Evolutionary conservation across 2,329 filamentous ascomycete genomes (phyloP), one percentile per base, ranked within the genome.

Genomic region (Purpureocillium lavendulum): DNA sequence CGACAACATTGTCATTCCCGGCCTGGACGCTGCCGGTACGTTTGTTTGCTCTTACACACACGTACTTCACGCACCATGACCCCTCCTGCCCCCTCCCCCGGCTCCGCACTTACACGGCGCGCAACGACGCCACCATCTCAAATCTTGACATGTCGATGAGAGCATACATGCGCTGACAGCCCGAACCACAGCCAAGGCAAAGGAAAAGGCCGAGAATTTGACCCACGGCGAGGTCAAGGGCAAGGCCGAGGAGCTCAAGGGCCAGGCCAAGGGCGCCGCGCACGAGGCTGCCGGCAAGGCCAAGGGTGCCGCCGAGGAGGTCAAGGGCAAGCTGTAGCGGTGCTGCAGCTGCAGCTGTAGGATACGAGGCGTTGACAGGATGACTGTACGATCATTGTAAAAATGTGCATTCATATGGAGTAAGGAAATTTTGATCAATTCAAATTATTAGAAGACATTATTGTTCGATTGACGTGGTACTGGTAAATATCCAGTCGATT

Each of bases 1-100:
- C 43, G 71, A 78, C 54, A 80, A 77, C 54, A 54, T 82, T 14
- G 72, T 80, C 21, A 73, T 81, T 17, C 75, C 76, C 30, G 76
- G 75, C 13, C 77, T 83, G 53, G 67, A 82, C 48, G 62, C 66
- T 35, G 70, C 71, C 36, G 58, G 79, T 80, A 65, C 43, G 71
- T 65, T 18, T 16, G 30, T 15, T 29, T 13, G 11, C 16, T 16
- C 13, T 14, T 3, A 13, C 35, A n/a, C n/a, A n/a, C n/a, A n/a
- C n/a, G n/a, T n/a, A n/a, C n/a, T n/a, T n/a, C n/a, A n/a, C n/a
- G n/a, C n/a, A n/a, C n/a, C n/a, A n/a, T n/a, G n/a, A n/a, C n/a
- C n/a, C n/a, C n/a, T n/a, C n/a, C n/a, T n/a, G n/a, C n/a, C n/a
- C n/a, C n/a, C n/a, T n/a, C n/a, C n/a, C n/a, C n/a, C n/a, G n/a